phyloP scores from a whole-genome alignment of 2,329 filamentous ascomycete species.

The Fusarium nelsonii region DNA sequence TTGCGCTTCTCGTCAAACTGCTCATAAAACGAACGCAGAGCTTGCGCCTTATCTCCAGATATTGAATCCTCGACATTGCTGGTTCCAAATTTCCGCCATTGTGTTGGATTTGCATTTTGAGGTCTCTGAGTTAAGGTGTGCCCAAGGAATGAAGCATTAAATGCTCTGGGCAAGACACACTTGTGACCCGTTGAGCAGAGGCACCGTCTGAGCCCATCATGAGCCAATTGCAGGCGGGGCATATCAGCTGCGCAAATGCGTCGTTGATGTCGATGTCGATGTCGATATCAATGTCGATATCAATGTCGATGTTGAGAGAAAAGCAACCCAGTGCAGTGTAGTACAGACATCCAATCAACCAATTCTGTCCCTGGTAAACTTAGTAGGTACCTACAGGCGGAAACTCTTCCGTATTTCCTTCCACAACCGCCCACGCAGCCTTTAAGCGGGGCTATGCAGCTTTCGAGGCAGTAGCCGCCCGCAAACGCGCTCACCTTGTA shows the following conservation, averaged over 20 bases:
- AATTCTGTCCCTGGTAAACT: constrained; percentile 1
- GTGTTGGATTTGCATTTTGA: constrained; percentile 12
- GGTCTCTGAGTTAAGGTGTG: constrained; percentile 18
- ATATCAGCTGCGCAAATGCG: constrained; percentile 37
- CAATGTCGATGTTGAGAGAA: neutral
- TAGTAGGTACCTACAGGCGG: constrained; percentile 6
- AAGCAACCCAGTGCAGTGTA: neutral
- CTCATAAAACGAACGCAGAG: constrained; percentile 14
- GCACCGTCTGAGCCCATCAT: constrained; percentile 74
- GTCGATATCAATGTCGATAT: constrained; percentile 1
- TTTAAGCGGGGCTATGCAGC: constrained; percentile 46
- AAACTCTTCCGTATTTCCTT: constrained; percentile 26
- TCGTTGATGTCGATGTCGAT: constrained; percentile 4
- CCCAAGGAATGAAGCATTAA: constrained; percentile 39
- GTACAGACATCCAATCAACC: neutral
- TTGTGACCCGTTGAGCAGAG: constrained; percentile 69
- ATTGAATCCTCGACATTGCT: neutral
- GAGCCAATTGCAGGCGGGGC: constrained; percentile 52
- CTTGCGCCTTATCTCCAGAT: neutral
- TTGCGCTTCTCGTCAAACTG: neutral
- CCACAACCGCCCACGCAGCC: neutral
- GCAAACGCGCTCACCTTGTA: constrained; percentile 35
- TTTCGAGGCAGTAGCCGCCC: constrained; percentile 33
- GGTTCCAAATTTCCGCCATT: constrained; percentile 39
- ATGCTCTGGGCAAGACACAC: constrained; percentile 51